Evolutionary conservation across 1,139 yeast genomes (phyloP), one percentile per base, ranked within the genome.

Genomic region (Yamadazyma trypodendri): DNA sequence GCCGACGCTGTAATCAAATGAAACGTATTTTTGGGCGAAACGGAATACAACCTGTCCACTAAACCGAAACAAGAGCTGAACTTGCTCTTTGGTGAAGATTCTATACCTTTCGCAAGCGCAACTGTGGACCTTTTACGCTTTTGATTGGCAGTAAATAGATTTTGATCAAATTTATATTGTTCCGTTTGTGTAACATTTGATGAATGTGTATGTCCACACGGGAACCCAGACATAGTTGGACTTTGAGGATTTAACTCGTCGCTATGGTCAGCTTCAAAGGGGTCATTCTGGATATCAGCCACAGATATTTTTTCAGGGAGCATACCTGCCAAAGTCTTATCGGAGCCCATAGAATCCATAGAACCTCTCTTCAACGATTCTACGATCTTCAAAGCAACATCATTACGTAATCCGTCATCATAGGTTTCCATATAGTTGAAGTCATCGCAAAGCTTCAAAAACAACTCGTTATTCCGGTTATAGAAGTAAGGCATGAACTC

Each of bases 21-120:
- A 41, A 55, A 61, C 0, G 74, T 67, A 38, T 66, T 65, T 37
- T 55, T 64, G 0, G 75, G 75, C 2, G 72, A 65, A 2, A 68
- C 67, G 0, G 73, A 62, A 41, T 66, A 68, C 28, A 67, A 48
- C 38, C 57, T 61, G 37, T 67, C 72, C 18, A 67, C 61, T 37
- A 65, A 45, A 20, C 56, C 54, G 35, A 55, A 55, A 37, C 61
- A 55, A 6, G 65, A 54, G 28, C 52, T 52, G 35, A 48, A 50
- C 28, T 49, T 45, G 15, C 25, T 29, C 16, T 31, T 30, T 1
- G 40, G 35, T 10, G 37, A 33, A 24, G 30, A 22, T 7, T 10
- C 21, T 3, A 40, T 33, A 13, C 32, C 33, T 15, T 32, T 30
- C 8, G 27, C 24, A 21, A 40, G 24, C 8, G 24, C 24, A 3